Conservation (phyloP, 352 stramenopile species). For the Pseudoperonospora humuli region DNA sequence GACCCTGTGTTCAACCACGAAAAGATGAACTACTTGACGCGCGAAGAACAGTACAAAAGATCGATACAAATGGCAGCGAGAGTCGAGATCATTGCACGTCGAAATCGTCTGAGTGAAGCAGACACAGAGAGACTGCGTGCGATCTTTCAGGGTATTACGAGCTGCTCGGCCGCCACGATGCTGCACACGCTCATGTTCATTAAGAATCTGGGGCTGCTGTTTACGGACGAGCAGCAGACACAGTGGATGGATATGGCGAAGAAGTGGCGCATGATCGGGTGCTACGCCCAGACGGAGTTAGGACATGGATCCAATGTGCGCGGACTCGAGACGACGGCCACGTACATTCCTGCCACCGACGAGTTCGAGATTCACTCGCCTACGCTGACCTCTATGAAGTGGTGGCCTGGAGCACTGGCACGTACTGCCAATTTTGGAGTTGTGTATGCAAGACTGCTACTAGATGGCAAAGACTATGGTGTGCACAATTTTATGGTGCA, state of each 20-base stretch:
- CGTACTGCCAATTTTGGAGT: conserved; percentile 90
- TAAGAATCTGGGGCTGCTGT: conserved; percentile 51
- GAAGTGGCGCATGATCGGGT: conserved; percentile 68
- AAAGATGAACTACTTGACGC: conserved; percentile 61
- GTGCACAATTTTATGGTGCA: conserved; percentile 97
- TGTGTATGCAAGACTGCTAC: conserved; percentile 84
- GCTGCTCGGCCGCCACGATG: conserved; percentile 44
- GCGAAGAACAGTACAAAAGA: conserved; percentile 52
- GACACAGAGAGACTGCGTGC: conserved; percentile 47
- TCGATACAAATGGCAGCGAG: conserved; percentile 47
- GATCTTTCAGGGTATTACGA: conserved; percentile 47
- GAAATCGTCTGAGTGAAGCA: conserved; percentile 43
- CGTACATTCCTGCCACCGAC: conserved; percentile 82
- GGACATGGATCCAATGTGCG: conserved; percentile 86
- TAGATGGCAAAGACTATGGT: conserved; percentile 75
- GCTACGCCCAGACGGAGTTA: conserved; percentile 86
- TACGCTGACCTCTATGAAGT: conserved; percentile 92
- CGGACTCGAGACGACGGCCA: conserved; percentile 92
- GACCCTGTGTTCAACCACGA: conserved; percentile 49
- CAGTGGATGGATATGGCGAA: conserved; percentile 65
- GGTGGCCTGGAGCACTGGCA: conserved; percentile 93
- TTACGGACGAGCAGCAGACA: conserved; percentile 59
- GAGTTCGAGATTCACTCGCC: conserved; percentile 94
- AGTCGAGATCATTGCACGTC: conserved; percentile 48
- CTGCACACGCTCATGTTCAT: conserved; percentile 75